Base-by-base conservation (phyloP, 768 basidiomycete genomes). In the Lentinula guzmanii region DNA sequence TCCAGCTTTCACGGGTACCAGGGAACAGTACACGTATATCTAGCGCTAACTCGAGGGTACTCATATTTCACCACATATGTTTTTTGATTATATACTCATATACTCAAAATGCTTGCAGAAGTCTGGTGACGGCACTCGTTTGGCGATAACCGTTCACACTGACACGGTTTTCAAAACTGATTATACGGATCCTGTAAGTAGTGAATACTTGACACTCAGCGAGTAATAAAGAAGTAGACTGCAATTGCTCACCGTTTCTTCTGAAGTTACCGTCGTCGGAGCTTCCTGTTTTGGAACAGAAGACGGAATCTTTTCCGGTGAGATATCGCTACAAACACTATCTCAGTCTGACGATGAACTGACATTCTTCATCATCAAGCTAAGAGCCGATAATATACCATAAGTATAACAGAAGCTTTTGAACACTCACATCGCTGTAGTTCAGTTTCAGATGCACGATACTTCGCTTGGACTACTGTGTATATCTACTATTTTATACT, bases 1-100 rank as follows among this genome's bases (percentile, higher is more conserved):
- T 77, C 7, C 74, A 77, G 35, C 65, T 77, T 15, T 72, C 75
- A 4, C 48, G 67, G 69, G 24, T 72, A 71, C 60, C 68, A 67
- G 13, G 70, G 66, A 28, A 60, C 45, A 9, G 51, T 46, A 28
- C 41, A 34, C 28, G 33, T 46, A 41, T 31, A 50, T 53, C 60
- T 37, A 15, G 33, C 18, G 10, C 46, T 31, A 15, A 50, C 11
- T 61, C 51, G 8, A 34, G 34, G 51, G 60, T 61, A 16, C n/a
- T 35, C 1, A 28, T 57, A n/a, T 5, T 34, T 28, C 28, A 28
- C 28, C 28, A 28, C 28, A 28, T 28, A 28, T 28, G 3, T 28
- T 28, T 28, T 7, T 55, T 24, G 24, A 37, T 5, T 3, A 18
- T 21, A 28, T 21, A 57, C 56, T 43, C 7, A 18, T 21, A 28